Evolutionary conservation across 1,284 basidiomycete genomes (phyloP).

Genomic region (Ustilago loliicola): DNA sequence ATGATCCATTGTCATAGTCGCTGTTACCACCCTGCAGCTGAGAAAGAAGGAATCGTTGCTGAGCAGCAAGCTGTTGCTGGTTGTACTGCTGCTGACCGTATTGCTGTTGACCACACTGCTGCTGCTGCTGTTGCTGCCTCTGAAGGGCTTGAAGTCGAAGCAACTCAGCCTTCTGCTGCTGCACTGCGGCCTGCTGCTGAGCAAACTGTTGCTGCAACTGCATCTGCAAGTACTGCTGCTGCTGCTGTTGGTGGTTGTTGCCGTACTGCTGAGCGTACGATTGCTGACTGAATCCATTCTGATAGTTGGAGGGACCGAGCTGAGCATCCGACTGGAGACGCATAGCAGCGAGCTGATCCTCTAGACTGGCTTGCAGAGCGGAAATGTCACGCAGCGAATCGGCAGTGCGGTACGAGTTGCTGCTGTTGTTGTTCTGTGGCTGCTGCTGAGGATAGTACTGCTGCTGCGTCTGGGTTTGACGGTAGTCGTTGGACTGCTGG

Average conservation of each 20-base stretch:
- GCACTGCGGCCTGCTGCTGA: constrained; percentile 48
- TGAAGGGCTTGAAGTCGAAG: constrained; percentile 58
- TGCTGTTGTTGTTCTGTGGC: constrained; percentile 20
- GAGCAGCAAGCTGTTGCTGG: constrained; percentile 55
- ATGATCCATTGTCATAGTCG: constrained; percentile 31
- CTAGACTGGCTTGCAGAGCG: constrained; percentile 43
- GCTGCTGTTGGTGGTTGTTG: constrained; percentile 16
- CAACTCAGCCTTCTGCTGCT: constrained; percentile 58
- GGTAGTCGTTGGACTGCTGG: constrained; percentile 38
- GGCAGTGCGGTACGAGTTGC: constrained; percentile 23
- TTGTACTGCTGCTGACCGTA: constrained; percentile 33
- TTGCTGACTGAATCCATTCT: constrained; percentile 47
- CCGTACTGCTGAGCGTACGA: constrained; percentile 26
- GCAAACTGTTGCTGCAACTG: constrained; percentile 54
- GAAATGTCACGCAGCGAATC: constrained; percentile 36
- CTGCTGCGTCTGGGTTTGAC: constrained; percentile 19
- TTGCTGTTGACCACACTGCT: constrained; percentile 34
- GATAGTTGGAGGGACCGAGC: constrained; percentile 15
- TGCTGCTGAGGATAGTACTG: constrained; percentile 23
- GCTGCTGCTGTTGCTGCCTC: constrained; percentile 54
- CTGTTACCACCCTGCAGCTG: constrained; percentile 52
- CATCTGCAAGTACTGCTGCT: constrained; percentile 55
- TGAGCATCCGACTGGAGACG: constrained; percentile 48
- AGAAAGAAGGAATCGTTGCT: constrained; percentile 60
- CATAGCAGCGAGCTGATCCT: constrained; percentile 60